phyloP scores from a whole-genome alignment of 1,284 basidiomycete species.

The Heterobasidion irregulare region DNA sequence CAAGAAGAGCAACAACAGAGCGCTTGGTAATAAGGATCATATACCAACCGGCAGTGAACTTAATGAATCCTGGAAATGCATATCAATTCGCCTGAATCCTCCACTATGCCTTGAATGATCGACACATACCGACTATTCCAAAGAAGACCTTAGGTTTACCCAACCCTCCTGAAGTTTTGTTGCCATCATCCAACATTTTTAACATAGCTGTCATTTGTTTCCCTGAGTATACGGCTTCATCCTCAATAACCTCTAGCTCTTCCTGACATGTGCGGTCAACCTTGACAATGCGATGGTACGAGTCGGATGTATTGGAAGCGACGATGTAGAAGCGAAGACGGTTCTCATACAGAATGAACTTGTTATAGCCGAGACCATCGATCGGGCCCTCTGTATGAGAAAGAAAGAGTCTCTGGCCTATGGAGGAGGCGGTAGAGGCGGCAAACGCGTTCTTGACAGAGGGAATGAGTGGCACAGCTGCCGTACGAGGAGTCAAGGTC shows the following conservation, averaged over 20 bases:
- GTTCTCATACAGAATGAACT: slow-evolving; percentile 90
- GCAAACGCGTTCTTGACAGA: not conserved
- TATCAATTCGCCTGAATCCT: not conserved
- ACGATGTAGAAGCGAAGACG: slow-evolving; percentile 83
- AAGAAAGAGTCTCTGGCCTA: not conserved
- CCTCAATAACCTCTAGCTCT: slow-evolving; percentile 74
- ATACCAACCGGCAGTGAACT: slow-evolving; percentile 90
- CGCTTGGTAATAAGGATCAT: slow-evolving; percentile 87
- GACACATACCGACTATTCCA: slow-evolving; percentile 59
- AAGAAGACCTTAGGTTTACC: slow-evolving; percentile 79
- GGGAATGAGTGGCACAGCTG: no score
- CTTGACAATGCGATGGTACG: slow-evolving; percentile 84
- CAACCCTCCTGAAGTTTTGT: slow-evolving; percentile 81
- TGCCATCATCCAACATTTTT: slow-evolving; percentile 93
- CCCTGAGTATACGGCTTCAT: slow-evolving; percentile 81
- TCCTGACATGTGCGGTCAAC: slow-evolving; percentile 79
- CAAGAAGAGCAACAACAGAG: slow-evolving; percentile 88
- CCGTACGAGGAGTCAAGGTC: not conserved
- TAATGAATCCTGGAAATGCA: slow-evolving; percentile 63
- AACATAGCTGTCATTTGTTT: slow-evolving; percentile 87
- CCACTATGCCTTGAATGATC: not conserved
- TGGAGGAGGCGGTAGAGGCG: not conserved
- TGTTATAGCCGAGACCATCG: slow-evolving; percentile 53
- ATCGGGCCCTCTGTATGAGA: not conserved
- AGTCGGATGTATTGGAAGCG: slow-evolving; percentile 78